Percentiles rank a stretch among this genome's conserved stretches.
phyloP scores from a whole-genome alignment of 495 filamentous ascomycete species.

The Trichoderma parareesei region DNA sequence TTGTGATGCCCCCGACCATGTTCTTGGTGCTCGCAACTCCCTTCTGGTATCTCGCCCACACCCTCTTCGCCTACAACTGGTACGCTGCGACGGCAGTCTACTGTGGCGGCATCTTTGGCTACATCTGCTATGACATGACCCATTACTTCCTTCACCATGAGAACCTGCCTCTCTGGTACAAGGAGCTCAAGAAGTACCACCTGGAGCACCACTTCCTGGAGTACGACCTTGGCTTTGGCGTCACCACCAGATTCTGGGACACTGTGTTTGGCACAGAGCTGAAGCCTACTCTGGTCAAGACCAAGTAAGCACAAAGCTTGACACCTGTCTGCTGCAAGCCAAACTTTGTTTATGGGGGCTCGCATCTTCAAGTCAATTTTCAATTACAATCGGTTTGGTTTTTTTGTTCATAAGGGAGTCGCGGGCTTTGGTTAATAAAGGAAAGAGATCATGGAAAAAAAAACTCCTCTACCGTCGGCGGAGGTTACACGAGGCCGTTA shows the following conservation, averaged over 20 bases:
- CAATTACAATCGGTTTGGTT: background rate
- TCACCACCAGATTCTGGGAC: conserved; percentile 98
- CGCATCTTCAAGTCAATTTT: background rate
- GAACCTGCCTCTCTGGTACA: conserved; percentile 82
- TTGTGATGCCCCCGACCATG: conserved; percentile 94
- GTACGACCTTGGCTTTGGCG: conserved; percentile 95
- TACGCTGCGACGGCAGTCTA: conserved; percentile 64
- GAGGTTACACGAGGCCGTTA: background rate
- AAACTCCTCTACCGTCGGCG: background rate
- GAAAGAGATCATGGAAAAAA: too few species aligned
- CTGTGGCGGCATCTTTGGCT: conserved; percentile 91
- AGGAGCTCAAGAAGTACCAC: conserved; percentile 90
- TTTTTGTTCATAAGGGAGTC: background rate
- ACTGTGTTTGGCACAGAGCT: conserved; percentile 83
- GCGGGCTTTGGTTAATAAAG: too few species aligned
- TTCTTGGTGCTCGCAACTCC: conserved; percentile 78
- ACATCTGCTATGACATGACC: conserved; percentile 92
- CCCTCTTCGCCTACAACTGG: conserved; percentile 81
- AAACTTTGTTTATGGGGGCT: background rate
- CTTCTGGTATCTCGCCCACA: conserved; percentile 89
- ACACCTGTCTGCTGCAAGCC: background rate
- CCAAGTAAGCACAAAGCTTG: conserved; percentile 34
- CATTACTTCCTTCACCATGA: conserved; percentile 99
- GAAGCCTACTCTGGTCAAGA: conserved; percentile 42
- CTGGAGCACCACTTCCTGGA: conserved; percentile 95